A percentile compares a stretch with the other conserved stretches of the same genome.
Conservation (phyloP, 805 yeast genomes). For the Pichia nakasei region DNA sequence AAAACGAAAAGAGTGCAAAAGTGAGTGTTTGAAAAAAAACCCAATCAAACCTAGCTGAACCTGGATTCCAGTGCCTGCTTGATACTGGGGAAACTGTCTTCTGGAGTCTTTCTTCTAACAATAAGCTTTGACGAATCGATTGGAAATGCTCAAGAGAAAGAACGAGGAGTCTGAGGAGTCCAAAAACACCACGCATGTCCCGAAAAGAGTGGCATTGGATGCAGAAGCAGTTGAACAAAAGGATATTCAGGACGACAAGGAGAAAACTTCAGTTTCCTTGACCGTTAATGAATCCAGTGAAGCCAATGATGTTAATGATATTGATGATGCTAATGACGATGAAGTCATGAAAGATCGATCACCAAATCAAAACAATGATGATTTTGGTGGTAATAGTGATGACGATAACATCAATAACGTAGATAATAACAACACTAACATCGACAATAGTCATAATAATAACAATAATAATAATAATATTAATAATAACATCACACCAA, state of each 20-base stretch:
- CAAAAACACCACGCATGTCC: slow-evolving; percentile 33
- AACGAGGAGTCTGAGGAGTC: slow-evolving; percentile 49
- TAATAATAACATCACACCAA: background rate
- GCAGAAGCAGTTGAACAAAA: slow-evolving; percentile 42
- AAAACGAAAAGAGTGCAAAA: background rate
- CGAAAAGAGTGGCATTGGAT: slow-evolving; percentile 64
- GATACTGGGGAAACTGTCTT: background rate
- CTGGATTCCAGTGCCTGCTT: background rate
- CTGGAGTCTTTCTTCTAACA: background rate
- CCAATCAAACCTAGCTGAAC: background rate
- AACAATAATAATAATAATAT: background rate
- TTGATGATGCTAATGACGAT: background rate
- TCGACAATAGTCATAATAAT: background rate
- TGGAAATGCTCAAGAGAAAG: slow-evolving; percentile 49
- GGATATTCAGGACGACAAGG: slow-evolving; percentile 34
- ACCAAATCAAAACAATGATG: background rate
- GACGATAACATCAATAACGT: background rate
- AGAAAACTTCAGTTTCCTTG: slow-evolving; percentile 34
- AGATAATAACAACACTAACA: background rate
- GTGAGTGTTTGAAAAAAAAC: no score
- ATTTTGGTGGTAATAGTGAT: background rate
- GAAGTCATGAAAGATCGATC: background rate
- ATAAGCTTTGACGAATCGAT: background rate
- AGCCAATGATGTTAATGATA: background rate
- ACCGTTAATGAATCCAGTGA: background rate